These are phyloP conservation scores for Inonotus obliquus DNA, from an alignment of 1,284 basidiomycete species.

Conservation along the genomic window DNA sequence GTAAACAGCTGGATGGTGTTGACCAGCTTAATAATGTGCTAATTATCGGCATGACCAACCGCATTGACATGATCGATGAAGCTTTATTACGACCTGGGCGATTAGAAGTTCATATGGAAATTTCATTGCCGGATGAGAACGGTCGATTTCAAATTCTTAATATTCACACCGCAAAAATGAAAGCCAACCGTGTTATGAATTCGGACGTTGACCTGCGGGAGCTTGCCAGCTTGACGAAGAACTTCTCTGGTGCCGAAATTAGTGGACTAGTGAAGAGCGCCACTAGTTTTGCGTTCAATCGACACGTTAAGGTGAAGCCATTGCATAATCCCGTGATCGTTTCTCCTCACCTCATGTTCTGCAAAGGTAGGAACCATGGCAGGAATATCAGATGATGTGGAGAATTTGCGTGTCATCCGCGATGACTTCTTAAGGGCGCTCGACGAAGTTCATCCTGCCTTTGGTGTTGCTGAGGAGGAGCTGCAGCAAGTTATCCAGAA, in stretches of 20 bases:
- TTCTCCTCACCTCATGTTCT: constrained; percentile 2
- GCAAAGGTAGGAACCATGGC: constrained; percentile 86
- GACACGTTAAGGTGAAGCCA: constrained; percentile 79
- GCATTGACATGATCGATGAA: constrained; percentile 99
- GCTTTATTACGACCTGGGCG: constrained; percentile 96
- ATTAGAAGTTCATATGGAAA: constrained; percentile 99
- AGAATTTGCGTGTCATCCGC: constrained; percentile 86
- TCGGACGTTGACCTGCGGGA: constrained; percentile 82
- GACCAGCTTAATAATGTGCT: constrained; percentile 99
- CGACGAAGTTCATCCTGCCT: constrained; percentile 95
- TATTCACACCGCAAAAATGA: constrained; percentile 97
- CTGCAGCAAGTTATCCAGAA: constrained; percentile 92
- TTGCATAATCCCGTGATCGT: neutral
- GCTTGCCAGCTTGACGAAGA: constrained; percentile 87
- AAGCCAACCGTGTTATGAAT: constrained; percentile 88
- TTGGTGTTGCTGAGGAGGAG: constrained; percentile 98
- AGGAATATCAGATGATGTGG: constrained; percentile 93
- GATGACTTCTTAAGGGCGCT: constrained; percentile 89
- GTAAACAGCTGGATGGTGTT: constrained; percentile 91
- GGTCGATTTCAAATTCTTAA: constrained; percentile 92
- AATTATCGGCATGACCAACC: constrained; percentile 99
- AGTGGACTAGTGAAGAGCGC: constrained; percentile 96
- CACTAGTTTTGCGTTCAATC: constrained; percentile 95
- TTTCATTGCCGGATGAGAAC: constrained; percentile 92
- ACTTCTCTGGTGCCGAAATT: constrained; percentile 98